Base-by-base conservation (phyloP, 1,284 basidiomycete genomes). In the Sanguinoderma infundibulare region DNA sequence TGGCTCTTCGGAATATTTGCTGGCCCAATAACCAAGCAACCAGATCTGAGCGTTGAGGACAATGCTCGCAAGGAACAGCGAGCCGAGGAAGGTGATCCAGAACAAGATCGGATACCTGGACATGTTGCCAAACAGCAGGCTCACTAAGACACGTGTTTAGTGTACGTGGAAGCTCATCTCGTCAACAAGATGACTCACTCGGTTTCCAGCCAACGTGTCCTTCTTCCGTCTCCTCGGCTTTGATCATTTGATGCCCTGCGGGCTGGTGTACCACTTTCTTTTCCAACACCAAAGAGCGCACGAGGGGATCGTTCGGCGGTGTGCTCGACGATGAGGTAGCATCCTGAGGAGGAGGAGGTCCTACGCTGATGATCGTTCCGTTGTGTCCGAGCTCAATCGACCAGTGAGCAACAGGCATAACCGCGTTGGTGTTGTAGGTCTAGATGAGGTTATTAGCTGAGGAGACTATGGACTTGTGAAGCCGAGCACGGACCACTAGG, bases 401-500 rank as follows among this genome's bases (percentile, higher is more conserved):
- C 68, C 81, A 87, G 39, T 84, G 79, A 14, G 90, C 87, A 24
- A 90, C 76, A 5, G 86, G 83, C 14, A 79, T 78, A 9, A 81
- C 79, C 70, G 91, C 82, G 3, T 83, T 81, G 32, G 90, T 79
- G 44, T 69, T 70, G 53, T 69, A 63, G 6, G 66, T 67, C 69
- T 70, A 39, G 46, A 20, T 15, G 17, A 3, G 26, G 3, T 0
- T 14, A 5, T 24, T 14, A 26, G 12, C 20, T 26, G 10, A 46
- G 5, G 28, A 8, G 14, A n/a, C 7, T 9, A 34, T 9, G 30
- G 7, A 35, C 86, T 20, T 30, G 20, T 20, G 30, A 36, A 53
- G 39, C 24, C 3, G 10, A 7, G 38, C 4, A 58, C 86, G 67
- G 70, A 90, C 89, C 60, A 91, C 87, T 7, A 94, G 77, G 17